These are phyloP conservation scores for Hypoxylon lenormandii DNA, from an alignment of 495 filamentous ascomycete genomes.

Conservation along the genomic window DNA sequence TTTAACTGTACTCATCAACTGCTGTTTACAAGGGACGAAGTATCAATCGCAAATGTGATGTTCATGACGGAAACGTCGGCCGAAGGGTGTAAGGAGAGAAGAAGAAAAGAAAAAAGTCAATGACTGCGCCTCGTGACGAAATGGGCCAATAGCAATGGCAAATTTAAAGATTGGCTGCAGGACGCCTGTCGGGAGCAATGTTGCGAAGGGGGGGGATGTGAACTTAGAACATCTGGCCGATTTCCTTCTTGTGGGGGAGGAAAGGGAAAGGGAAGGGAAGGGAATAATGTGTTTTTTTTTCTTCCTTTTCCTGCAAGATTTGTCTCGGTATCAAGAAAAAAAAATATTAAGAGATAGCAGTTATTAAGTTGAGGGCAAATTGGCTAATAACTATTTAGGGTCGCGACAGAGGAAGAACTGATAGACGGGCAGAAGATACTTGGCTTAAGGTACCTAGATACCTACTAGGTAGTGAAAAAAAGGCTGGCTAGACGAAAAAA, in stretches of 20 bases:
- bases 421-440: conserved; percentile 40
- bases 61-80: conserved; percentile 45
- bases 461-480: conserved; percentile 12
- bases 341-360: conserved; percentile 32
- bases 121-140: conserved; percentile 45
- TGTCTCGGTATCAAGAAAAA: conserved; percentile 36
- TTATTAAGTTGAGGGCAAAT: conserved; percentile 44
- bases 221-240: conserved; percentile 48
- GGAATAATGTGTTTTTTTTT: conserved; percentile 22
- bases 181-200: conserved; percentile 43
- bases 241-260: conserved; percentile 27
- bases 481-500: conserved; percentile 40
- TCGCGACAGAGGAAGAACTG: conserved; percentile 40
- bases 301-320: conserved; percentile 18
- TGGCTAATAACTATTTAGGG: conserved; percentile 48
- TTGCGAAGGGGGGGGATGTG: conserved; percentile 40
- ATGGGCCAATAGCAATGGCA: conserved; percentile 45
- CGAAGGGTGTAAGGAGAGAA: conserved; percentile 28
- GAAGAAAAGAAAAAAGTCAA: conserved; percentile 38
- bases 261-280: conserved; percentile 6
- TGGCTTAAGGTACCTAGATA: not conserved
- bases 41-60: conserved; percentile 42
- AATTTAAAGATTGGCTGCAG: conserved; percentile 48
- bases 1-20: conserved; percentile 49
- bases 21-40: conserved; percentile 37